Percentiles rank a stretch among this genome's conserved stretches.
These are phyloP conservation scores for Crithidia acanthocephali DNA, from an alignment of 208 protist species.

Conservation along the genomic window DNA sequence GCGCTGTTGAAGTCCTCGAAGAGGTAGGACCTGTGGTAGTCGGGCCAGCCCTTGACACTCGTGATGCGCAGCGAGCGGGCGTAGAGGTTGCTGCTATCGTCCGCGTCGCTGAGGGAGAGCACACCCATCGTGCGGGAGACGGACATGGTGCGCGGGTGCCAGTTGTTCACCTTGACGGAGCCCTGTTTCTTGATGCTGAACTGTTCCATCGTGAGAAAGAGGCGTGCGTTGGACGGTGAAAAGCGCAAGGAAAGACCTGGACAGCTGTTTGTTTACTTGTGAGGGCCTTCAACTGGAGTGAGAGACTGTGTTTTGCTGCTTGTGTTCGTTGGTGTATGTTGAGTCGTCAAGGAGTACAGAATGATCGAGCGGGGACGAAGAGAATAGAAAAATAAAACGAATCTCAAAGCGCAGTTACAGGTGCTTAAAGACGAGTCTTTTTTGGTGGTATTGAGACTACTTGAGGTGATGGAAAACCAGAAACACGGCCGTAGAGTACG, in stretches of 20 bases:
- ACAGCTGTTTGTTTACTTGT: no score
- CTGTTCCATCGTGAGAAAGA: neutral
- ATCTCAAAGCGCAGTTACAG: no score
- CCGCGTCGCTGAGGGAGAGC: neutral
- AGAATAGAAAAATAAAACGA: no score
- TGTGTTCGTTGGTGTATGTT: no score
- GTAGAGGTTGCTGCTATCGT: constrained; percentile 2
- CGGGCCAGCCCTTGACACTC: constrained; percentile 13
- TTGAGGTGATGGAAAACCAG: no score
- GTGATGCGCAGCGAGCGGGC: constrained; percentile 1
- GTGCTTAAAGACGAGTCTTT: no score
- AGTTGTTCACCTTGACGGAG: neutral
- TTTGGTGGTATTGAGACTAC: no score
- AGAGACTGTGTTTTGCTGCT: no score
- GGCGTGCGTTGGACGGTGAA: neutral
- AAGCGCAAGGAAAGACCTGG: neutral
- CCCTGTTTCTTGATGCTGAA: constrained; percentile 11
- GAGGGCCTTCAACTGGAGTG: no score
- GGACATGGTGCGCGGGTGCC: constrained; percentile 3
- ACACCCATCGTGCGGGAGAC: constrained; percentile 5
- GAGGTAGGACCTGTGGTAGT: constrained; percentile 6
- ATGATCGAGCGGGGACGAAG: no score
- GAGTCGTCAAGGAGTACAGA: no score
- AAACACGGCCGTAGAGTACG: no score
- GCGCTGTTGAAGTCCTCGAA: neutral